These are phyloP conservation scores for Quercus agrifolia DNA, from an alignment of 306 rosid species.

Conservation along the genomic window DNA sequence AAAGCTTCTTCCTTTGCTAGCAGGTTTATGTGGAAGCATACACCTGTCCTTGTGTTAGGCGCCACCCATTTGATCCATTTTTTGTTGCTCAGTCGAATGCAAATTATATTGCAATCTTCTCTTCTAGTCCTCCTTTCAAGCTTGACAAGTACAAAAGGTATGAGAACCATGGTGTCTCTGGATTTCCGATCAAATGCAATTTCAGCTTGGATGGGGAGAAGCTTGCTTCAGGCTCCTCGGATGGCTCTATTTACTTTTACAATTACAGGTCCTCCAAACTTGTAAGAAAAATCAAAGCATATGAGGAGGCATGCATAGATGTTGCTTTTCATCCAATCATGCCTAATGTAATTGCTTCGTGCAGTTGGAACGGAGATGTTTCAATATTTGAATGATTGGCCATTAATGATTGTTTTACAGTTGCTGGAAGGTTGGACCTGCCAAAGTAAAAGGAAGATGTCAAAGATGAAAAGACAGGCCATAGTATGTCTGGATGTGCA, in stretches of 20 bases:
- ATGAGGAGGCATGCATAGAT: slow-evolving; percentile 66
- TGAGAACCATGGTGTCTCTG: slow-evolving; percentile 73
- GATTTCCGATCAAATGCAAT: slow-evolving; percentile 78
- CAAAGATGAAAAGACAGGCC: no score
- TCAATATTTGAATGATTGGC: slow-evolving; percentile 50
- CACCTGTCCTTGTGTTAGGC: slow-evolving; percentile 77
- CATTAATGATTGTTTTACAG: background rate
- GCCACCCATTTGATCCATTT: slow-evolving; percentile 66
- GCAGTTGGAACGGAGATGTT: slow-evolving; percentile 82
- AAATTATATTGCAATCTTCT: slow-evolving; percentile 71
- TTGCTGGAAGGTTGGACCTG: background rate
- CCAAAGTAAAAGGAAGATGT: background rate
- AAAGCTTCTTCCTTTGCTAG: slow-evolving; percentile 23
- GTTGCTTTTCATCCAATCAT: slow-evolving; percentile 69
- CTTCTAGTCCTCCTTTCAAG: slow-evolving; percentile 71
- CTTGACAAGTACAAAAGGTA: slow-evolving; percentile 83
- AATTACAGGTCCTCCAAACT: slow-evolving; percentile 63
- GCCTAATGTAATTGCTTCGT: slow-evolving; percentile 73
- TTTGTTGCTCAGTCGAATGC: slow-evolving; percentile 92
- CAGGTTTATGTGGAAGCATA: slow-evolving; percentile 95
- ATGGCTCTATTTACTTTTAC: slow-evolving; percentile 73
- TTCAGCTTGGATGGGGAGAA: slow-evolving; percentile 77
- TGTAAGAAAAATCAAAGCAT: slow-evolving; percentile 66
- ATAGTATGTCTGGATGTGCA: no score
- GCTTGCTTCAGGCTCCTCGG: slow-evolving; percentile 84